Percentiles rank a stretch among this genome's conserved stretches.
Conservation (phyloP, 176 grass and related monocot genomes). For the Poa annua region DNA sequence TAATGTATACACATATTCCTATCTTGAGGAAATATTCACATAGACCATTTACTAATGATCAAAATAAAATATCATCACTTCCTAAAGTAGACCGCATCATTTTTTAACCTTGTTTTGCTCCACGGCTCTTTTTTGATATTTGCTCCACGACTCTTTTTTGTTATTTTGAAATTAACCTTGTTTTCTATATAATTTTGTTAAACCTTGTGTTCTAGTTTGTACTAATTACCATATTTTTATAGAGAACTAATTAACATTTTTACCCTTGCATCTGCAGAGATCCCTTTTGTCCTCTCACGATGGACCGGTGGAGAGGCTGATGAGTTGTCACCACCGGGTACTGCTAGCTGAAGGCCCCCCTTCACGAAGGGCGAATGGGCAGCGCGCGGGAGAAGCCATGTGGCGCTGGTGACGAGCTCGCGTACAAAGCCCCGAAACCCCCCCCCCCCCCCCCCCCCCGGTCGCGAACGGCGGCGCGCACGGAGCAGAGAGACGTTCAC, state of each 20-base stretch:
- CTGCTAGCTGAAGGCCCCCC: too few relatives aligned
- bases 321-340: constrained; percentile 56
- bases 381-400: too few relatives aligned
- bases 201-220: neutral
- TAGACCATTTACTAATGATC: neutral
- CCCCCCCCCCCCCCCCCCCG: too few relatives aligned
- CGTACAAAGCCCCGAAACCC: too few relatives aligned
- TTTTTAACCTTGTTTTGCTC: neutral
- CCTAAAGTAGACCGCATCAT: neutral
- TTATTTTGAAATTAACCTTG: neutral
- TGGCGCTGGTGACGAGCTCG: too few relatives aligned
- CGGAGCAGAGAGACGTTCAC: too few relatives aligned
- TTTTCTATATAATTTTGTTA: neutral
- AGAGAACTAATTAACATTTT: too few relatives aligned
- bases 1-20: neutral
- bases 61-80: neutral
- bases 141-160: neutral
- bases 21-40: neutral
- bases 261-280: constrained; percentile 16
- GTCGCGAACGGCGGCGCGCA: too few relatives aligned
- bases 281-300: constrained; percentile 34
- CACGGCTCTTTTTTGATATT: neutral
- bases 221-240: neutral
- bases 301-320: constrained; percentile 19
- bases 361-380: too few relatives aligned